These are phyloP conservation scores for Chlamydomonas eustigma DNA, from an alignment of 139 green algal species.

Conservation along the genomic window DNA sequence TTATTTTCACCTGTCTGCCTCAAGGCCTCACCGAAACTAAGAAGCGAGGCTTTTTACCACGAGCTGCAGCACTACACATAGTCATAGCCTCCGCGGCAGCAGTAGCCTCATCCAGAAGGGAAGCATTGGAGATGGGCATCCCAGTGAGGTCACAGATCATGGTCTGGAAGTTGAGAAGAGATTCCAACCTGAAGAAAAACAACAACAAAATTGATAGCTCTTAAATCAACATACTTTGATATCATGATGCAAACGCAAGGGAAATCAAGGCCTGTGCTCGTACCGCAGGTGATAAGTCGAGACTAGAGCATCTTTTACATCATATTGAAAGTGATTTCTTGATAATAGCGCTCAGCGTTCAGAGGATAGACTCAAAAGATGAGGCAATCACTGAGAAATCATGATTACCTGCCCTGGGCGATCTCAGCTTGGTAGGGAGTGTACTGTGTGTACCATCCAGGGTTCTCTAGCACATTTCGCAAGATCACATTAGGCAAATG, in stretches of 20 bases:
- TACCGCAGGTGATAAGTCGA: too few relatives aligned
- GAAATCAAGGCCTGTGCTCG: too few relatives aligned
- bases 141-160: constrained; percentile 94
- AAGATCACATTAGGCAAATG: constrained; percentile 91
- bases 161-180: constrained; percentile 98
- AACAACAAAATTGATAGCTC: too few relatives aligned
- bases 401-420: constrained; percentile 53
- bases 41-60: constrained; percentile 98
- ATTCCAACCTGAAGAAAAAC: constrained; percentile 96
- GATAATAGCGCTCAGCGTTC: too few relatives aligned
- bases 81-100: constrained; percentile 98
- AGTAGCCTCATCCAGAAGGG: constrained; percentile 96
- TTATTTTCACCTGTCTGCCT: too few relatives aligned
- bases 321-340: too few relatives aligned
- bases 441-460: constrained; percentile 99
- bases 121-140: constrained; percentile 91
- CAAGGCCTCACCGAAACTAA: constrained; percentile 70
- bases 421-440: constrained; percentile 99
- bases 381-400: background rate
- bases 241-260: too few relatives aligned
- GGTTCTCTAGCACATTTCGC: constrained; percentile 98
- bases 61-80: constrained; percentile 90
- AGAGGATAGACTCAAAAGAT: too few relatives aligned
- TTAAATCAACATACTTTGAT: too few relatives aligned
- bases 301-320: too few relatives aligned